Percentiles rank a stretch among this genome's conserved stretches.
Evolutionary conservation across 1,139 yeast species (phyloP).

Genomic region (Zygoascus sp.): DNA sequence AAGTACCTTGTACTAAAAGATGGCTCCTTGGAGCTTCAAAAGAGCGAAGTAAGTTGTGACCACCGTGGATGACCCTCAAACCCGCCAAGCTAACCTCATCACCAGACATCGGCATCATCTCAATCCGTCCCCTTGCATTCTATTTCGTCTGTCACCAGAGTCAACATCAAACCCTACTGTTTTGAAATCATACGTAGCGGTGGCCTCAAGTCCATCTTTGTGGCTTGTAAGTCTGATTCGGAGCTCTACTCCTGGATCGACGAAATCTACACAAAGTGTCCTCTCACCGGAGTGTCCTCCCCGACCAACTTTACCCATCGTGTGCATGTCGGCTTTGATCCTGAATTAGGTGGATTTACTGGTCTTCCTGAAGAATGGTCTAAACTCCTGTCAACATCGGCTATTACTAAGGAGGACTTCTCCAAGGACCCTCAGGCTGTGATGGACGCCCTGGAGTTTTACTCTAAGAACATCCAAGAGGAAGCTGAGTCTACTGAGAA

Average conservation of each 20-base stretch:
- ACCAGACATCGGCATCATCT: constrained; percentile 22
- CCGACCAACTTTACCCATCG: constrained; percentile 45
- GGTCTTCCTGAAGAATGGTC: constrained; percentile 46
- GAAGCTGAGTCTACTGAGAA: constrained; percentile 1
- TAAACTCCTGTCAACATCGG: constrained; percentile 39
- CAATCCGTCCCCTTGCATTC: constrained; percentile 53
- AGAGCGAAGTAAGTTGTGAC: constrained; percentile 46
- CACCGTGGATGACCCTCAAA: neutral
- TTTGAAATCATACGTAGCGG: constrained; percentile 68
- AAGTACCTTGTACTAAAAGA: constrained; percentile 75
- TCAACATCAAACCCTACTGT: constrained; percentile 64
- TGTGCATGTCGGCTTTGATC: constrained; percentile 46
- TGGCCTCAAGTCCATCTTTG: constrained; percentile 58
- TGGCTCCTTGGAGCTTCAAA: constrained; percentile 68
- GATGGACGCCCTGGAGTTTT: constrained; percentile 89
- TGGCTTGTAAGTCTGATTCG: constrained; percentile 71
- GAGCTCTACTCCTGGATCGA: constrained; percentile 92
- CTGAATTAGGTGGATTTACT: constrained; percentile 43
- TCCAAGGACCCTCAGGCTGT: constrained; percentile 46
- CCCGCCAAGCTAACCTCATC: neutral
- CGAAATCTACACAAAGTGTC: constrained; percentile 81
- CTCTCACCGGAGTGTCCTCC: constrained; percentile 60
- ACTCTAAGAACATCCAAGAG: constrained; percentile 32
- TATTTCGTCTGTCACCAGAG: constrained; percentile 54
- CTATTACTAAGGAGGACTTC: constrained; percentile 44